Percentiles rank a stretch among this genome's conserved stretches.
phyloP scores from a whole-genome alignment of 1,139 yeast species.

The Sugiyamaella pinicola region DNA sequence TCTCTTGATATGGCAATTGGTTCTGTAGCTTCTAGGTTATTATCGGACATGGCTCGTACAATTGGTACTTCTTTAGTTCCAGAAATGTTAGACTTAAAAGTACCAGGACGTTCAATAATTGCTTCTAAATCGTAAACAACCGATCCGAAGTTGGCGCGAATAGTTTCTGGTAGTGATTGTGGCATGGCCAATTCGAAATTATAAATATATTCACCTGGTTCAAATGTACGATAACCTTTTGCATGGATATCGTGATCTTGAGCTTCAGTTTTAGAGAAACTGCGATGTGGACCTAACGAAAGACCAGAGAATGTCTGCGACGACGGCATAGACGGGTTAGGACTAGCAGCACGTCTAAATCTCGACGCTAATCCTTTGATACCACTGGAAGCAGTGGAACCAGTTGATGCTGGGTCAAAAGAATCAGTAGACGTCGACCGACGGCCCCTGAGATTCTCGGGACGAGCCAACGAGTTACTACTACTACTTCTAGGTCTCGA shows the following conservation, averaged over 20 bases:
- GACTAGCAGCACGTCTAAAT: conserved; percentile 30
- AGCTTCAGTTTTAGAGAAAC: conserved; percentile 32
- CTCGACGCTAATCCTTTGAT: conserved; percentile 28
- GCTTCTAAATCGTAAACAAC: conserved; percentile 74
- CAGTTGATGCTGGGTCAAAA: neutral
- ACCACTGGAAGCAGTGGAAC: conserved; percentile 7
- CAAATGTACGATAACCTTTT: conserved; percentile 50
- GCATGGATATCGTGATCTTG: conserved; percentile 39
- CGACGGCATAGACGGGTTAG: conserved; percentile 23
- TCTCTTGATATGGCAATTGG: conserved; percentile 88
- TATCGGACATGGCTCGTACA: conserved; percentile 75
- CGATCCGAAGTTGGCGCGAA: conserved; percentile 76
- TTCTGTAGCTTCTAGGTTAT: conserved; percentile 83
- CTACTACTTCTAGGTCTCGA: conserved; percentile 18
- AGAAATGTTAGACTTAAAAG: conserved; percentile 74
- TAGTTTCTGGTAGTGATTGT: conserved; percentile 79
- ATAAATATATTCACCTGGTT: conserved; percentile 88
- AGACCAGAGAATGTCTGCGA: conserved; percentile 24
- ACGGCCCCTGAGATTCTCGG: conserved; percentile 17
- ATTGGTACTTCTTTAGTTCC: conserved; percentile 67
- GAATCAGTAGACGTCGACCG: conserved; percentile 9
- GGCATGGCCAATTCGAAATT: conserved; percentile 89
- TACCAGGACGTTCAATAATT: conserved; percentile 69
- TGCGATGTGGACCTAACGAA: conserved; percentile 32
- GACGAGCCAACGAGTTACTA: conserved; percentile 8